A percentile compares a stretch with the other conserved stretches of the same genome.
These are phyloP conservation scores for Melaleuca quinquenervia DNA, from an alignment of 345 rosid species.

Conservation along the genomic window DNA sequence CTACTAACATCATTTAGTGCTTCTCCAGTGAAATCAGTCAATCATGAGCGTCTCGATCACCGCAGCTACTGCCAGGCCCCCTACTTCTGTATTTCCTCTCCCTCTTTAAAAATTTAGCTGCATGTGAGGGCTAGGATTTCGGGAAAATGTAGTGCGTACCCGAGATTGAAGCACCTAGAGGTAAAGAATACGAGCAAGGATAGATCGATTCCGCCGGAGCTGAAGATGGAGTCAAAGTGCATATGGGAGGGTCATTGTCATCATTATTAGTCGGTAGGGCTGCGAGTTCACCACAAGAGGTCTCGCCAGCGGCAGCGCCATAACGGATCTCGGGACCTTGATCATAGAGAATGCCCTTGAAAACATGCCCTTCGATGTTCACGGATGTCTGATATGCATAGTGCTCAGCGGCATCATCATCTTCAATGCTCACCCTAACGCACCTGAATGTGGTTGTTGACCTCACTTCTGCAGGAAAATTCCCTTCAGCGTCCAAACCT, in stretches of 20 bases:
- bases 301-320: background rate
- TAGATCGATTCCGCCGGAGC: background rate
- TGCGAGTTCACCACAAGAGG: background rate
- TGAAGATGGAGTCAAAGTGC: background rate
- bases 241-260: background rate
- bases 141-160: constrained; percentile 24
- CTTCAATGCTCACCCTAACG: constrained; percentile 29
- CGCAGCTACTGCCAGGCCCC: background rate
- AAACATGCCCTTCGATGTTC: constrained; percentile 35
- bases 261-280: background rate
- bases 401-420: constrained; percentile 19
- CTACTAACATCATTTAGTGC: background rate
- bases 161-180: constrained; percentile 21
- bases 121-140: background rate
- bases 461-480: constrained; percentile 33
- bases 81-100: background rate
- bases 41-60: background rate
- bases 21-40: background rate
- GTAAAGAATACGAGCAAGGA: constrained; percentile 15
- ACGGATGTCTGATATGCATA: constrained; percentile 38
- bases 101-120: background rate
- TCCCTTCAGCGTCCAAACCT: constrained; percentile 21
- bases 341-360: constrained; percentile 46
- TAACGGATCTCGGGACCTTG: constrained; percentile 32
- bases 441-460: constrained; percentile 29